Base-by-base conservation (phyloP, 2,329 filamentous ascomycete species). In the Calonectria honghensis region DNA sequence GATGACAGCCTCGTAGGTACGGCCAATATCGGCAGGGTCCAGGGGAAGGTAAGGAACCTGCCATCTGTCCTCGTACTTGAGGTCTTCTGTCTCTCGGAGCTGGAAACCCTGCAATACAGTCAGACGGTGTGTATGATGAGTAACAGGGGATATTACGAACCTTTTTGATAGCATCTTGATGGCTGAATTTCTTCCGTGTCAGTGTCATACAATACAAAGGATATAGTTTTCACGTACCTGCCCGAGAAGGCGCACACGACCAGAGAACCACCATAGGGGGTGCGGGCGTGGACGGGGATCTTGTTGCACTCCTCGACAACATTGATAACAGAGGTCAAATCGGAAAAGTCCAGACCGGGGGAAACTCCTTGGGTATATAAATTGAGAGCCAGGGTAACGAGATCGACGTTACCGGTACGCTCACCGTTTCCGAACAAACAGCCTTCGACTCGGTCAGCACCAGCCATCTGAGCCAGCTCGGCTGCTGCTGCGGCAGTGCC, bases 1-100 rank as follows among this genome's bases (percentile, higher is more conserved):
- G 83, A 98, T 98, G 83, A 98, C 94, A 73, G 96, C 96, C 86
- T 98, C 96, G 90, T 98, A 98, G n/a, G 93, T 98, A 73, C 96
- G 93, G 66, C 96, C 96, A 77, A 98, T 98, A 82, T 98, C 96
- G 82, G 94, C 90, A 6, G 96, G 96, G 82, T 98, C 96, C 80
- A 98, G 91, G 16, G 96, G 96, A 64, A 98, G 93, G 83, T 98
- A 98, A 0, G 96, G 96, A 50, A 98, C 90, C 79, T 94, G 88
- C 96, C 96, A 98, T 51, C 87, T 88, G 81, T 93, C 91, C 72
- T 96, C 92, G 82, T 90, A 87, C 6, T 86, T 87, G 59, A 90
- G 88, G 69, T 89, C 90, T 0, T 89, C 85, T 57, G 89, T 85
- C 83, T 96, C 90, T 73, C 96, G 93, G 51, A 89, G 82, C 83